Percentiles rank a stretch among this genome's conserved stretches.
Evolutionary conservation across 352 stramenopile genomes (phyloP).

Genomic region (Phytophthora quininea): DNA sequence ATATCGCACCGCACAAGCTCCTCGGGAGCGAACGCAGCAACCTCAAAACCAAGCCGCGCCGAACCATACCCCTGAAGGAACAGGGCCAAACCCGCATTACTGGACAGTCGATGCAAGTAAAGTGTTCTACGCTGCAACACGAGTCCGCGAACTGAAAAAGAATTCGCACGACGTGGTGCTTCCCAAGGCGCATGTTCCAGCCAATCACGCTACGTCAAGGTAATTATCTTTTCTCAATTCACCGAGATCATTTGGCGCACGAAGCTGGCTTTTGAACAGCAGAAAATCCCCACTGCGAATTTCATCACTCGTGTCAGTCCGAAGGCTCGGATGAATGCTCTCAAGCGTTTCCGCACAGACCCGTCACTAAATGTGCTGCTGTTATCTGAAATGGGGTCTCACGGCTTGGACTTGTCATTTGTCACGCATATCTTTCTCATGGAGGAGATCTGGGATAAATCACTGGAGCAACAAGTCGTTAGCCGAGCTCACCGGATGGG

Average conservation of each 20-base stretch:
- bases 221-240: conserved; percentile 80
- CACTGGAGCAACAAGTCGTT: conserved; percentile 94
- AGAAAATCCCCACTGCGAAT: conserved; percentile 50
- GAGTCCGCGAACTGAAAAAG: conserved; percentile 50
- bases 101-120: conserved; percentile 58
- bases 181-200: background rate
- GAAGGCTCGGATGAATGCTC: conserved; percentile 41
- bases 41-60: background rate
- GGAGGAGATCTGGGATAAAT: conserved; percentile 96
- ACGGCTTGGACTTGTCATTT: conserved; percentile 96
- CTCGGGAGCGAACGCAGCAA: no score
- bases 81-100: conserved; percentile 17
- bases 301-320: conserved; percentile 53
- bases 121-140: conserved; percentile 57
- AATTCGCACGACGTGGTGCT: conserved; percentile 30
- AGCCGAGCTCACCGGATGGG: conserved; percentile 95
- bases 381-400: conserved; percentile 91
- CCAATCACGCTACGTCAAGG: conserved; percentile 51
- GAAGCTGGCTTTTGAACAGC: conserved; percentile 64
- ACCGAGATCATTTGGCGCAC: conserved; percentile 66
- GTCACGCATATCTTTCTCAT: conserved; percentile 98
- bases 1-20: no score
- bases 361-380: conserved; percentile 89
- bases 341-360: conserved; percentile 54
- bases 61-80: background rate